Percentiles rank a stretch among this genome's conserved stretches.
Evolutionary conservation across 371 early-diverging fungal genomes (phyloP).

Genomic region (Rhizopus sp.): DNA sequence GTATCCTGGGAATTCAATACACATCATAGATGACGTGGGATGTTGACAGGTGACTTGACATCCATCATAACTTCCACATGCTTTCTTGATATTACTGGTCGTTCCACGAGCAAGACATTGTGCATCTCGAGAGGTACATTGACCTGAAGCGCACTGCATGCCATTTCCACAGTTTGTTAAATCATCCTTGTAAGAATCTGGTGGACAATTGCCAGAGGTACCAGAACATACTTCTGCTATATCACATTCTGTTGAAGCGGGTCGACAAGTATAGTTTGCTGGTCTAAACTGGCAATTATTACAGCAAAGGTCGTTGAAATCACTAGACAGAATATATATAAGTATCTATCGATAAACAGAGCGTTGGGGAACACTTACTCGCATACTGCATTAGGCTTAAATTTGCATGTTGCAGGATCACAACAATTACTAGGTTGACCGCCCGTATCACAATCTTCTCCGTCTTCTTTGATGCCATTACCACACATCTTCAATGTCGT

Average conservation of each 20-base stretch:
- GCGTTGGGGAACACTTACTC: conserved; percentile 42
- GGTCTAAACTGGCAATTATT: conserved; percentile 70
- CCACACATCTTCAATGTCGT: conserved; percentile 80
- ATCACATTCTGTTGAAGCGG: conserved; percentile 82
- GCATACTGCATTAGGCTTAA: conserved; percentile 79
- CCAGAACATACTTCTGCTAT: conserved; percentile 83
- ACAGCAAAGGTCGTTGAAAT: conserved; percentile 88
- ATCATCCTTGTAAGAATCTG: conserved; percentile 68
- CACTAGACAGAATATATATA: conserved; percentile 42
- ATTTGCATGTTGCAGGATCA: conserved; percentile 78
- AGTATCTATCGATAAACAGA: background rate
- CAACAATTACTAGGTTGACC: conserved; percentile 79
- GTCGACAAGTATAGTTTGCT: conserved; percentile 76
- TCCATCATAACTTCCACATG: conserved; percentile 45
- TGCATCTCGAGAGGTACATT: conserved; percentile 84
- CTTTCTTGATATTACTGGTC: conserved; percentile 39
- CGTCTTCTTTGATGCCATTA: conserved; percentile 89
- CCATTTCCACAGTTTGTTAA: conserved; percentile 66
- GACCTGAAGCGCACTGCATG: conserved; percentile 83
- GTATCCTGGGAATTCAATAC: conserved; percentile 74
- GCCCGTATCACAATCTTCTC: conserved; percentile 96
- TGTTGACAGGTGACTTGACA: conserved; percentile 72
- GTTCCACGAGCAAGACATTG: conserved; percentile 74
- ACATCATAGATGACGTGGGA: conserved; percentile 51
- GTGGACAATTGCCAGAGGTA: conserved; percentile 74